These are phyloP conservation scores for Sclerotinia trifoliorum DNA, from an alignment of 2,329 filamentous ascomycete species.

Conservation along the genomic window DNA sequence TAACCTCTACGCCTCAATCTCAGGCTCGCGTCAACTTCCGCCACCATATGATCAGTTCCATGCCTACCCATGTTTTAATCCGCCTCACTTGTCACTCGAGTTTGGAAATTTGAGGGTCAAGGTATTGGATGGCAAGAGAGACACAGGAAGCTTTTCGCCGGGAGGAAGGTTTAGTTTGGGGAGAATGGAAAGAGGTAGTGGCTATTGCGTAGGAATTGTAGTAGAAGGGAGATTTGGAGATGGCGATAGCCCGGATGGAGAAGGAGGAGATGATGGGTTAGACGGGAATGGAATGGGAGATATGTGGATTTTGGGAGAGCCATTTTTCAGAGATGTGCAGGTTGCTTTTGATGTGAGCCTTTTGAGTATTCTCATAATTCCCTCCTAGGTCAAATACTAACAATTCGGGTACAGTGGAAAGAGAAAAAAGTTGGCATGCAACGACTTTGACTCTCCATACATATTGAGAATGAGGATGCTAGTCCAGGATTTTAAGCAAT, in stretches of 20 bases:
- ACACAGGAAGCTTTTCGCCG: slow-evolving; percentile 24
- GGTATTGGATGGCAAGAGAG: slow-evolving; percentile 27
- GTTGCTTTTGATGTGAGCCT: slow-evolving; percentile 33
- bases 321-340: slow-evolving; percentile 34
- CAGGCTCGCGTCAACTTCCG: slow-evolving; percentile 27
- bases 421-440: slow-evolving; percentile 22
- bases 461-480: background rate
- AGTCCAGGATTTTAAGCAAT: background rate
- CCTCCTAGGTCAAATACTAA: background rate
- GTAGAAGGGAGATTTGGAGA: slow-evolving; percentile 30
- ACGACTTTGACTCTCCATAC: background rate
- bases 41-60: slow-evolving; percentile 31
- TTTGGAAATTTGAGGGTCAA: slow-evolving; percentile 28
- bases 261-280: background rate
- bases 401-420: slow-evolving; percentile 11
- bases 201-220: slow-evolving; percentile 31
- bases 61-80: slow-evolving; percentile 32
- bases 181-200: slow-evolving; percentile 29
- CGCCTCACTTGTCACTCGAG: slow-evolving; percentile 30
- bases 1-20: slow-evolving; percentile 30
- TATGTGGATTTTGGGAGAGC: slow-evolving; percentile 33
- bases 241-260: background rate
- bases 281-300: slow-evolving; percentile 27
- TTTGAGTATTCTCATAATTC: background rate
- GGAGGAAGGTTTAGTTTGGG: slow-evolving; percentile 31